phyloP scores from a whole-genome alignment of 208 protist species.

The Phytomonas francai region DNA sequence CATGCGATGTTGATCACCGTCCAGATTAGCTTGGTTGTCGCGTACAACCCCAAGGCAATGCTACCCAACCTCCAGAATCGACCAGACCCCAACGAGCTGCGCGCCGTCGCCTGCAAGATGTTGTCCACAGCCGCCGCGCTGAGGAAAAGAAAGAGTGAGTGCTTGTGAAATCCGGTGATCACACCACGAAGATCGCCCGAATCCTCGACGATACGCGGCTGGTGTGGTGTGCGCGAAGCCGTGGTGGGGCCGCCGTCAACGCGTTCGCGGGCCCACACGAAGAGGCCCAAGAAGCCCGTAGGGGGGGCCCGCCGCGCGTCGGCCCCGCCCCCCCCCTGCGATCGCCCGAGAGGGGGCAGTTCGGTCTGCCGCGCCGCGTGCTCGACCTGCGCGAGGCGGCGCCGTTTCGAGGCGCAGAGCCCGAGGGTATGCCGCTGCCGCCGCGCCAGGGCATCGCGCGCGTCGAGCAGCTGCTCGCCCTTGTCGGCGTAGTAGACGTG shows the following conservation, averaged over 20 bases:
- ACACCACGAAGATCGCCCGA: too few species aligned
- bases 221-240: background rate
- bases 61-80: slow-evolving; percentile 38
- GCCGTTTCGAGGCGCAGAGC: slow-evolving; percentile 38
- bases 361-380: slow-evolving; percentile 23
- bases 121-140: slow-evolving; percentile 51
- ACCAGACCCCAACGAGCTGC: slow-evolving; percentile 36
- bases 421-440: slow-evolving; percentile 52
- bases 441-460: slow-evolving; percentile 28
- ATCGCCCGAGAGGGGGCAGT: too few species aligned
- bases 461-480: slow-evolving; percentile 23
- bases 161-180: too few species aligned
- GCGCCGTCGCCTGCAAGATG: slow-evolving; percentile 40
- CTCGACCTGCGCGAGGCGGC: slow-evolving; percentile 34
- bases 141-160: slow-evolving; percentile 44
- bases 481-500: slow-evolving; percentile 30
- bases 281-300: too few species aligned
- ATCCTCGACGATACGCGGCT: too few species aligned
- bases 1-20: slow-evolving; percentile 35
- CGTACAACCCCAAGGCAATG: slow-evolving; percentile 44
- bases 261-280: too few species aligned
- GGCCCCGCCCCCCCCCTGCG: too few species aligned
- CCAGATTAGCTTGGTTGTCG: slow-evolving; percentile 31
- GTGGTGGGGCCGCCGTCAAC: too few species aligned
- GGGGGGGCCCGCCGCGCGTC: too few species aligned